A percentile compares a stretch with the other conserved stretches of the same genome.
phyloP scores from a whole-genome alignment of 257 asterid species.

The Prunella vulgaris region DNA sequence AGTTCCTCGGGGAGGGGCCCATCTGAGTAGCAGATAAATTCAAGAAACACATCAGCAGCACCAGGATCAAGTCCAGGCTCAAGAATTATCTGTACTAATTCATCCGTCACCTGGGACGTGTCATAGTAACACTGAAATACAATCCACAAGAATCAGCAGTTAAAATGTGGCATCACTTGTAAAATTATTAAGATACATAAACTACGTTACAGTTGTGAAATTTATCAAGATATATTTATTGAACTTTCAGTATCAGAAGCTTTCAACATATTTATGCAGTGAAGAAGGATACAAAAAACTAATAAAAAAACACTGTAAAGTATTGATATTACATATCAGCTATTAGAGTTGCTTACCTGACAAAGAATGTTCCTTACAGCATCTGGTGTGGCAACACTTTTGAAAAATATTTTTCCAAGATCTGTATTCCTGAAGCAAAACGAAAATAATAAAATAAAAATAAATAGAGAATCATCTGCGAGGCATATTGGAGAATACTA shows the following conservation, averaged over 20 bases:
- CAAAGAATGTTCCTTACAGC: slow-evolving; percentile 81
- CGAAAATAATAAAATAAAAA: neutral
- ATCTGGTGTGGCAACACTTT: slow-evolving; percentile 68
- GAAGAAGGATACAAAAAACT: neutral
- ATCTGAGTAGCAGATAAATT: slow-evolving; percentile 90
- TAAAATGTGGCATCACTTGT: neutral
- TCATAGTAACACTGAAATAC: slow-evolving; percentile 80
- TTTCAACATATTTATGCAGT: neutral
- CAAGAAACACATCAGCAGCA: slow-evolving; percentile 93
- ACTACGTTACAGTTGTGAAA: neutral
- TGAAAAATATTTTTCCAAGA: slow-evolving; percentile 71
- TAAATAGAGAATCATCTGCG: neutral
- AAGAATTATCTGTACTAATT: slow-evolving; percentile 73
- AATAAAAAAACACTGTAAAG: neutral
- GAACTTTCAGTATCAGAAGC: neutral
- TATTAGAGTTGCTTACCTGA: slow-evolving; percentile 49
- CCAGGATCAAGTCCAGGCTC: slow-evolving; percentile 91
- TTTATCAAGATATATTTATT: neutral
- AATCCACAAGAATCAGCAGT: slow-evolving; percentile 12
- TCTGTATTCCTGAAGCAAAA: slow-evolving; percentile 55
- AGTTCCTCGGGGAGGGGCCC: slow-evolving; percentile 98
- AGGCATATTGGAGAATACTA: neutral
- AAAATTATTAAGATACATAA: neutral
- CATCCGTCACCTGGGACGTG: slow-evolving; percentile 90
- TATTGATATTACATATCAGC: neutral